Percentiles rank a stretch among this genome's conserved stretches.
phyloP scores from a whole-genome alignment of 106 monocot genomes.

The Posidonia australis region DNA sequence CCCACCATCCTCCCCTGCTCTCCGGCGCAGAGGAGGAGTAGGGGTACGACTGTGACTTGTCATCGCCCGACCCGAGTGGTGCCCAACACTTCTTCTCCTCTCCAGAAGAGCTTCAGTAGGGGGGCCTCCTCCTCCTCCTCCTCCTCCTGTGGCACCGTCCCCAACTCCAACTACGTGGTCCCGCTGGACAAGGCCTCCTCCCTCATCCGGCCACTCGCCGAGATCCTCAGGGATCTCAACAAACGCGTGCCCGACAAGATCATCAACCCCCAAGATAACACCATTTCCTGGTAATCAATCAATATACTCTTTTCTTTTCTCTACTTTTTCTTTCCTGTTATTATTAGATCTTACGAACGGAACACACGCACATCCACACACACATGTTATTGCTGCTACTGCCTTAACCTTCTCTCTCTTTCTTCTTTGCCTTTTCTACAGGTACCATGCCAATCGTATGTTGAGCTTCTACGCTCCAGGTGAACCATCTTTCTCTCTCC shows the following conservation, averaged over 20 bases:
- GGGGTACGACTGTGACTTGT: too few species aligned
- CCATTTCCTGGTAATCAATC: constrained; percentile 61
- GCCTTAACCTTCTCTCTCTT: background rate
- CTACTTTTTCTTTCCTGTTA: too few species aligned
- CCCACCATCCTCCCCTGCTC: too few species aligned
- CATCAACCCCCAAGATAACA: constrained; percentile 32
- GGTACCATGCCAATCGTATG: constrained; percentile 89
- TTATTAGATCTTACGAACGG: too few species aligned
- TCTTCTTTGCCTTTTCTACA: constrained; percentile 15
- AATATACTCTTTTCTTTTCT: too few species aligned
- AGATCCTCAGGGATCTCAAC: constrained; percentile 89
- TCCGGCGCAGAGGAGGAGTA: too few species aligned
- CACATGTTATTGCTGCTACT: too few species aligned
- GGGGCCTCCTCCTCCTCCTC: background rate
- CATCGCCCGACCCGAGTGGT: too few species aligned
- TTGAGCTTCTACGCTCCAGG: constrained; percentile 97
- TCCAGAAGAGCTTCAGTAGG: too few species aligned
- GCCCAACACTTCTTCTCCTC: too few species aligned
- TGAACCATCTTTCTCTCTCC: too few species aligned
- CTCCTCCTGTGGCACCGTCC: background rate
- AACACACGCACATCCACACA: too few species aligned
- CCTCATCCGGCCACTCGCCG: constrained; percentile 48
- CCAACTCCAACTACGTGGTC: constrained; percentile 75
- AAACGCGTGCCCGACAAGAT: constrained; percentile 81
- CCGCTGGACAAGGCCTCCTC: constrained; percentile 58